Evolutionary conservation across 1,284 basidiomycete genomes (phyloP), one percentile per base, ranked within the genome.

Genomic region (Stereum hirsutum): DNA sequence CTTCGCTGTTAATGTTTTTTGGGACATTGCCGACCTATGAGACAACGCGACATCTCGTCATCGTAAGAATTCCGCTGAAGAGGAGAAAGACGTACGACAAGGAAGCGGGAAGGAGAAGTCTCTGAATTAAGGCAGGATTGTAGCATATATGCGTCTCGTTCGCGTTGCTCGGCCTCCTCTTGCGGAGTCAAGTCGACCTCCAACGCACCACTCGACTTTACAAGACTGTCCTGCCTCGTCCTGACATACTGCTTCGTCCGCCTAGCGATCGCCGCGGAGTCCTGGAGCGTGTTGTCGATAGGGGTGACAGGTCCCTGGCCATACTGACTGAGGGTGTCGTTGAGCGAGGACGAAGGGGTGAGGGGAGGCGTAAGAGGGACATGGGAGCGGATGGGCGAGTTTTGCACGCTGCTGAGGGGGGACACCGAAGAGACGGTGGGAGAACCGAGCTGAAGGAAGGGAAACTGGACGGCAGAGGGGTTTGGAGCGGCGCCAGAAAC

Each of bases 291-390:
- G 12, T 20, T 12, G 23, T 34, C 27, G 31, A n/a, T 12, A 5
- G 11, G 19, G 31, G 12, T n/a, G 27, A 23, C 21, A 33, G 19
- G 17, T 20, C 15, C 20, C 8, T 11, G 3, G 19, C 19, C 10
- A 14, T 6, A 41, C 40, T 39, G 37, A 34, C 17, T 2, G 39
- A 38, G 32, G 7, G 49, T 44, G 25, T 50, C 50, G 27, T 52
- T 66, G 40, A 68, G 58, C 2, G 65, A 68, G 1, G 69, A 75
- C 2, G 75, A 72, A 1, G 75, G 76, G 2, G 75, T 78, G 31
- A 77, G 64, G 7, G 75, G 76, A 26, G 75, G 75, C 0, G 76
- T 78, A 37, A 78, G 58, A 41, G 74, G 63, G 26, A 64, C 38
- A 77, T 57, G 40, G 74, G 63, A 26, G 65, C 56, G 34, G 31